Base-by-base conservation (phyloP, 768 basidiomycete genomes). In the Mrakia gelida region DNA sequence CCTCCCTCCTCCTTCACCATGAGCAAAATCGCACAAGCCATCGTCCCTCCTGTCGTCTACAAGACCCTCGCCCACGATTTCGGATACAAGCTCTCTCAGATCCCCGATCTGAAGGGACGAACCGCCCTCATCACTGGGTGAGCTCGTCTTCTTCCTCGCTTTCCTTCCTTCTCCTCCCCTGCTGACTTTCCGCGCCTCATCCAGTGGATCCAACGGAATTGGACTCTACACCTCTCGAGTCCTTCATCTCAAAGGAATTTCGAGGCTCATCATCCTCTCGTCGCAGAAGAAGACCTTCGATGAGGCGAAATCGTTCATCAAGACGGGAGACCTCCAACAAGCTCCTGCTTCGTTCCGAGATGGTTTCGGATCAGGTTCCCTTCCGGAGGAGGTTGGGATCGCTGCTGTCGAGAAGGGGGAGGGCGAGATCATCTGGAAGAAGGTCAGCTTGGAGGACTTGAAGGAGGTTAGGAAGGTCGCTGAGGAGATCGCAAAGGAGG, bases 1-100 rank as follows among this genome's bases (percentile, higher is more conserved):
- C n/a, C n/a, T n/a, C 38, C 65, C 2, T 32, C 30, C 32, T 15
- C 65, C 18, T 38, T 32, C 30, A 26, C 21, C 23, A 68, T 68
- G 67, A 68, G 21, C 67, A 68, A 68, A 26, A 41, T 68, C 38
- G 23, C 26, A 9, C 67, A 68, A 41, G 11, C 67, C 38, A 45
- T 73, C 54, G 32, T 73, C 18, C 72, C 72, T 30, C 72, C 72
- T 16, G 72, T 59, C 54, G 72, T 73, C 18, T 73, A 73, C 72
- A 73, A 73, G 72, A 73, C 72, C 5, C 28, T 73, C 54, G 61
- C 72, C 54, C 28, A 34, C 26, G 72, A 73, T 30, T 73, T 38
- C 34, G 72, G 72, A 13, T 73, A 52, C 72, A 52, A 49, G 32
- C 72, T 73, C 28, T 52, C 45, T 15, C 72, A 73, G 49, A 73